Base-by-base conservation (phyloP, 495 filamentous ascomycete species). In the Hyaloscypha bicolor region DNA sequence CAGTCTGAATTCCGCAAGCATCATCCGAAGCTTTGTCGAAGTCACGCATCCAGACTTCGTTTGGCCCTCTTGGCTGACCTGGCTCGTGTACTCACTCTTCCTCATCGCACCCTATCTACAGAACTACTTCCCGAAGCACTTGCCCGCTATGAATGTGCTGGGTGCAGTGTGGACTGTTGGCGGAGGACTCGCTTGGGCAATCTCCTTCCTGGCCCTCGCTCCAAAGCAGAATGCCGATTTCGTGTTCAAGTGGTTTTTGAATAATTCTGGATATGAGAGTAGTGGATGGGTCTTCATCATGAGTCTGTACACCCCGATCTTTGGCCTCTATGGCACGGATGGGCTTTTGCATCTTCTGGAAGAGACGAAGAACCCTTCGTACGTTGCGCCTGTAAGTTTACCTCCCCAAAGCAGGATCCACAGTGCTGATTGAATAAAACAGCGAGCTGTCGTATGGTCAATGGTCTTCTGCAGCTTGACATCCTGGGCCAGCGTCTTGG, bases 271-370 rank as follows among this genome's bases (percentile, higher is more conserved):
- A 31, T 59, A 59, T 33, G 31, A 29, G 56, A 59, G 56, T 30
- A 31, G 19, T 59, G 56, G 56, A 3, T 59, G 56, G 56, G 56
- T 59, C 6, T 59, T 59, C 30, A 59, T 59, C 56, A 59, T 59
- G 56, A 59, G 56, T 30, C 16, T 59, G 8, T 59, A 59, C 31
- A 59, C 30, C 8, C 56, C 56, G n/a, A 59, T 59, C 16, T 59
- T 30, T 33, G 56, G 56, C 0, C 31, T 59, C 22, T 59, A 59
- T 59, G 56, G 56, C 6, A 59, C 56, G 6, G 56, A 59, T n/a
- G 51, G 51, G 8, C 19, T 55, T 6, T 21, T 55, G 51, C 51
- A 55, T 55, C 51, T 55, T 3, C n/a, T 55, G 51, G 51, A 55
- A 55, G 51, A 55, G 51, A 55, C 25, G 9, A 55, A 55, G 25